A percentile compares a stretch with the other conserved stretches of the same genome.
Evolutionary conservation across 768 basidiomycete genomes (phyloP).

Genomic region (Boletus reticuloceps): DNA sequence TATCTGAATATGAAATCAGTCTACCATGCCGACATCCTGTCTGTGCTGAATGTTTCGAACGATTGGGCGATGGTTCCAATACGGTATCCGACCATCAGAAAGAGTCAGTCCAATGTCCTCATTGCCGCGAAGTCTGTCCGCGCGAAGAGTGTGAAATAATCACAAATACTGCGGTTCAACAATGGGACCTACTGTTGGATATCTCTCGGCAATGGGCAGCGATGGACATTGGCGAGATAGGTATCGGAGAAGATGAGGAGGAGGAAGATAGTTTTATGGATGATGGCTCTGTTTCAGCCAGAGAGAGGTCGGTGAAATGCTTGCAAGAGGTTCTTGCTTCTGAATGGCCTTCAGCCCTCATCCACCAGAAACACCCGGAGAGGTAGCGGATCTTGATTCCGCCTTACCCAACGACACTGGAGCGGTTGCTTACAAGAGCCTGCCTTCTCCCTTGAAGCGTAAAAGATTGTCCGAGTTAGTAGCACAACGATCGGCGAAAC

Average conservation of each 20-base stretch:
- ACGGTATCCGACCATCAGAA: not conserved
- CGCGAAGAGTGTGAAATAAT: slow-evolving; percentile 17
- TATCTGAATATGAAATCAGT: slow-evolving; percentile 4
- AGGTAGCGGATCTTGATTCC: slow-evolving; percentile 2
- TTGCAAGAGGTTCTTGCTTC: not conserved
- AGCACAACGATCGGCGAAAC: slow-evolving; percentile 7
- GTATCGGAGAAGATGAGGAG: slow-evolving; percentile 3
- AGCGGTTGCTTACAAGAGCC: slow-evolving; percentile 12
- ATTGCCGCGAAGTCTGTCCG: slow-evolving; percentile 14
- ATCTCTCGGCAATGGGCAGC: slow-evolving; percentile 18
- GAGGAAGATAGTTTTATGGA: slow-evolving; percentile 5
- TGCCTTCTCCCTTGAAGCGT: slow-evolving; percentile 23
- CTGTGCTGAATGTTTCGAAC: slow-evolving; percentile 14
- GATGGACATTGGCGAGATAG: slow-evolving; percentile 9
- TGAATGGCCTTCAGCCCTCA: slow-evolving; percentile 6
- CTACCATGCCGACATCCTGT: slow-evolving; percentile 17
- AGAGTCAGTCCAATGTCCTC: slow-evolving; percentile 15
- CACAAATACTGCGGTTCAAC: slow-evolving; percentile 11
- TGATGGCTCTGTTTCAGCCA: not conserved
- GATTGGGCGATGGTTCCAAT: not conserved
- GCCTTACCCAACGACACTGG: not conserved
- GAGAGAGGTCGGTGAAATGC: slow-evolving; percentile 12
- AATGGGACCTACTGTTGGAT: slow-evolving; percentile 19
- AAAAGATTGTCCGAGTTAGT: slow-evolving; percentile 15
- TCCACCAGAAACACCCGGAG: not conserved